These are phyloP conservation scores for Yamadazyma sp. DNA, from an alignment of 805 yeast genomes.

Conservation along the genomic window DNA sequence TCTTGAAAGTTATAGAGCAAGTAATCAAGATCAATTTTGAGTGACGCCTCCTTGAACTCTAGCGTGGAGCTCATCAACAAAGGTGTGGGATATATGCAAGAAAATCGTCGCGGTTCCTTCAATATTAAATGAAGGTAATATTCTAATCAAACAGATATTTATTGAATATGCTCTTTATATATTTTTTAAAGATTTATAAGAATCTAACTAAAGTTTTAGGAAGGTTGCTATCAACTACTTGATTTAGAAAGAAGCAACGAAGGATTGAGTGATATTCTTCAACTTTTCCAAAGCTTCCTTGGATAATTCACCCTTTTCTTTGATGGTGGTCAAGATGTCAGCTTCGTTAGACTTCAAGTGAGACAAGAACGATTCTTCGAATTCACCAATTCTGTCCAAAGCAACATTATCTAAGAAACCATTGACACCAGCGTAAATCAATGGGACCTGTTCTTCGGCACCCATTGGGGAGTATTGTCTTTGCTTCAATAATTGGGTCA, in stretches of 20 bases:
- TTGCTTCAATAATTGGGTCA: slow-evolving; percentile 97
- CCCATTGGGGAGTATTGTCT: slow-evolving; percentile 95
- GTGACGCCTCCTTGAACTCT: too few species aligned
- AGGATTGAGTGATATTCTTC: slow-evolving; percentile 89
- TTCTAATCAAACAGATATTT: too few species aligned
- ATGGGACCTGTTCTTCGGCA: slow-evolving; percentile 99
- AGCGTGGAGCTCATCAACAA: too few species aligned
- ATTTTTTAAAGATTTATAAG: slow-evolving; percentile 11
- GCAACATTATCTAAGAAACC: slow-evolving; percentile 93
- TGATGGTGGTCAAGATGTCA: slow-evolving; percentile 80
- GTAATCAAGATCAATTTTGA: too few species aligned
- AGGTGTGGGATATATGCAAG: too few species aligned
- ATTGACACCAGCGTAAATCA: slow-evolving; percentile 99
- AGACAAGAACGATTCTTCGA: slow-evolving; percentile 89
- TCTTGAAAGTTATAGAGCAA: too few species aligned
- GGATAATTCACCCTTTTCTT: slow-evolving; percentile 85
- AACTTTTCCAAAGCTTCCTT: slow-evolving; percentile 83
- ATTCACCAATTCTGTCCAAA: slow-evolving; percentile 81
- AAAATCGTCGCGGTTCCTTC: too few species aligned
- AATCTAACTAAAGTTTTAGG: slow-evolving; percentile 5
- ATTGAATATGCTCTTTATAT: slow-evolving; percentile 13
- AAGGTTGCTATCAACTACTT: slow-evolving; percentile 1
- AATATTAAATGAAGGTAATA: too few species aligned
- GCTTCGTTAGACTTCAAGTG: slow-evolving; percentile 89
- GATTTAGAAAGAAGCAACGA: slow-evolving; percentile 78